Evolutionary conservation across 2,329 filamentous ascomycete species (phyloP).

Genomic region (Diplocarpon rosae): DNA sequence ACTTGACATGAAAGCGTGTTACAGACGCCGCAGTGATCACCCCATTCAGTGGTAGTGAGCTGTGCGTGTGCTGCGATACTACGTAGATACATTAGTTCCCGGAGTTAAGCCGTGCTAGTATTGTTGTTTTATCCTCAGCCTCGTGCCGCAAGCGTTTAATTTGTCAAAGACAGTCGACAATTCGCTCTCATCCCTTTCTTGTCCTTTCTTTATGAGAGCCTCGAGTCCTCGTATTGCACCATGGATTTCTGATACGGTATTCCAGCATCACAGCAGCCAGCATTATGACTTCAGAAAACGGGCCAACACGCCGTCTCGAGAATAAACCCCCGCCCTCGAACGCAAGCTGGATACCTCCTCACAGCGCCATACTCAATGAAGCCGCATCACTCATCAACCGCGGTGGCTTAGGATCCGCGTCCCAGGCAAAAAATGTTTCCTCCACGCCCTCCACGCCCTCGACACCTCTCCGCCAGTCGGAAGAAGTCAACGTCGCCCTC

Average conservation of each 20-base stretch:
- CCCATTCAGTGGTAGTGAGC: neutral
- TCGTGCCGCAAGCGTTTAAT: neutral
- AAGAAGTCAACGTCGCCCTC: slow-evolving; percentile 17
- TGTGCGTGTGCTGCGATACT: neutral
- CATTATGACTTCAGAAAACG: slow-evolving; percentile 10
- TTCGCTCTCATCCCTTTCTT: neutral
- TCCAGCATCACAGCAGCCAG: neutral
- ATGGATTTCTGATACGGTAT: neutral
- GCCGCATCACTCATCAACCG: slow-evolving; percentile 6
- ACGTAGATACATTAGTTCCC: neutral
- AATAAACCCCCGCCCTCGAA: neutral
- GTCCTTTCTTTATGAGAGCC: neutral
- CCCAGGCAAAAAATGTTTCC: neutral
- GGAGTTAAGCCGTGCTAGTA: neutral
- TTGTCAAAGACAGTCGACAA: slow-evolving; percentile 2
- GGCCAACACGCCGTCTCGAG: too few species aligned
- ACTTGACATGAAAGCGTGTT: too few species aligned
- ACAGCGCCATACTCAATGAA: slow-evolving; percentile 3
- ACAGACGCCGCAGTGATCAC: too few species aligned
- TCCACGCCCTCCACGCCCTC: neutral
- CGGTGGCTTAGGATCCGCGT: slow-evolving; percentile 7
- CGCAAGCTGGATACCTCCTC: neutral
- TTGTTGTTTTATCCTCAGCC: slow-evolving; percentile 1
- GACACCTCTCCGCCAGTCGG: slow-evolving; percentile 4
- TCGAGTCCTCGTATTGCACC: neutral